Conservation (phyloP, 257 asterid genomes). For the Solanum pinnatisectum region DNA sequence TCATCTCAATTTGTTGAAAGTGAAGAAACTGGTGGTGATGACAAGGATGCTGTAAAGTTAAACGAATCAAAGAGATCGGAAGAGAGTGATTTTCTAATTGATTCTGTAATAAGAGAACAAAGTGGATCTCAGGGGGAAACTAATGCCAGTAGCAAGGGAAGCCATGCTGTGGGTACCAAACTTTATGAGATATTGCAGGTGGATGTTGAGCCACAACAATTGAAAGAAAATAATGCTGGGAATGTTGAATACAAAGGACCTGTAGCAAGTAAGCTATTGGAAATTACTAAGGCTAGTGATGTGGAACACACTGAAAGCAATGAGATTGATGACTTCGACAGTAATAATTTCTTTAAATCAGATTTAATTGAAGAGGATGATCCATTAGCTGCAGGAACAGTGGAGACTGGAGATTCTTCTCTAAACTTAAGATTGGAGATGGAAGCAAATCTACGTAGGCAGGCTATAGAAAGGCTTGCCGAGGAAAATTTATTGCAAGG, state of each 20-base stretch:
- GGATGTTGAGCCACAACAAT: conserved; percentile 24
- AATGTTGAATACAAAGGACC: conserved; percentile 3
- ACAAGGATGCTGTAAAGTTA: conserved; percentile 12
- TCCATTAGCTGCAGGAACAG: conserved; percentile 2
- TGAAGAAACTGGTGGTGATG: conserved; percentile 24
- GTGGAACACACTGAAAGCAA: conserved; percentile 5
- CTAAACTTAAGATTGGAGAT: conserved; percentile 50
- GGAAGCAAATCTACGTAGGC: conserved; percentile 38
- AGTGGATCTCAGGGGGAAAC: not conserved
- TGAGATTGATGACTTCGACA: conserved; percentile 7
- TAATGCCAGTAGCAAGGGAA: conserved; percentile 28
- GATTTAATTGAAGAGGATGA: conserved; percentile 17
- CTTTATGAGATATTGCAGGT: not conserved
- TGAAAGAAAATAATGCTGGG: conserved; percentile 6
- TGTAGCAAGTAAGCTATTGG: conserved; percentile 3
- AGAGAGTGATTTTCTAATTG: conserved; percentile 1
- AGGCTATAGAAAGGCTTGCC: conserved; percentile 52
- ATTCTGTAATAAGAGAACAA: not conserved
- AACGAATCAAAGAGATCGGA: conserved; percentile 3
- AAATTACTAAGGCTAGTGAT: conserved; percentile 1
- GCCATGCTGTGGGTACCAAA: not conserved
- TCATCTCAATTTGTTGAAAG: conserved; percentile 28
- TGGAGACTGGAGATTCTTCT: conserved; percentile 18
- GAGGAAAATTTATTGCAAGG: conserved; percentile 54
- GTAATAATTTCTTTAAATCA: conserved; percentile 10